phyloP scores from a whole-genome alignment of 208 protist species.

The Trypanosoma cruzi region DNA sequence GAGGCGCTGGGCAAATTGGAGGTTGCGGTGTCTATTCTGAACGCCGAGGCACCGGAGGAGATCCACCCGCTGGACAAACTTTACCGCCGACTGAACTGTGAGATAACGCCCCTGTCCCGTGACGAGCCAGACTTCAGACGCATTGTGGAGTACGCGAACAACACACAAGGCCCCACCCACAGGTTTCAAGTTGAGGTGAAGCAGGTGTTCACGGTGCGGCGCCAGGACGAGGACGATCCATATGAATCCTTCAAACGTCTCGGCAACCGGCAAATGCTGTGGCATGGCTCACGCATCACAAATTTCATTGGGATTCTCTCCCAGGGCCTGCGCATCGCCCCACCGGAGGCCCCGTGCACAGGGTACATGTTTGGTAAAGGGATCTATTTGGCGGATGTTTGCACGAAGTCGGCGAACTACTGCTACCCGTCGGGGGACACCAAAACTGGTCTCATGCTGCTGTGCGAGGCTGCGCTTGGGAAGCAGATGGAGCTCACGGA shows the following conservation, averaged over 20 bases:
- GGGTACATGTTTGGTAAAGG: conserved; percentile 94
- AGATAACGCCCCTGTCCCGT: conserved; percentile 36
- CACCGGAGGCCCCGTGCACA: conserved; percentile 89
- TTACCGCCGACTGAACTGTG: conserved; percentile 55
- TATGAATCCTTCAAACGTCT: conserved; percentile 40
- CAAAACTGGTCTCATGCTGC: conserved; percentile 77
- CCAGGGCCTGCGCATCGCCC: conserved; percentile 92
- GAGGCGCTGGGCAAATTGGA: conserved; percentile 83
- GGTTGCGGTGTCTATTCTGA: conserved; percentile 68
- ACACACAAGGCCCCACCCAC: conserved; percentile 81
- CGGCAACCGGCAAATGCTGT: conserved; percentile 80
- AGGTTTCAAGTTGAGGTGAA: conserved; percentile 54
- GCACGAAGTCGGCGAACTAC: conserved; percentile 89
- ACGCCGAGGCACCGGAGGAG: conserved; percentile 12
- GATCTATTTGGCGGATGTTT: conserved; percentile 89
- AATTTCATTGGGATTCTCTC: conserved; percentile 94
- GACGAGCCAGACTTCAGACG: conserved; percentile 40
- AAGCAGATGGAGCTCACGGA: conserved; percentile 59
- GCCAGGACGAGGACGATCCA: conserved; percentile 55
- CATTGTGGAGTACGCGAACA: conserved; percentile 66
- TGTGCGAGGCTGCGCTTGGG: conserved; percentile 91
- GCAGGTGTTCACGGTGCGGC: conserved; percentile 68
- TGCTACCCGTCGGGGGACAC: conserved; percentile 51
- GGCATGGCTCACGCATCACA: conserved; percentile 89
- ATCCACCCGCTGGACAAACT: conserved; percentile 64